Conservation (phyloP, 2,329 filamentous ascomycete genomes). For the Penicillium italicum region DNA sequence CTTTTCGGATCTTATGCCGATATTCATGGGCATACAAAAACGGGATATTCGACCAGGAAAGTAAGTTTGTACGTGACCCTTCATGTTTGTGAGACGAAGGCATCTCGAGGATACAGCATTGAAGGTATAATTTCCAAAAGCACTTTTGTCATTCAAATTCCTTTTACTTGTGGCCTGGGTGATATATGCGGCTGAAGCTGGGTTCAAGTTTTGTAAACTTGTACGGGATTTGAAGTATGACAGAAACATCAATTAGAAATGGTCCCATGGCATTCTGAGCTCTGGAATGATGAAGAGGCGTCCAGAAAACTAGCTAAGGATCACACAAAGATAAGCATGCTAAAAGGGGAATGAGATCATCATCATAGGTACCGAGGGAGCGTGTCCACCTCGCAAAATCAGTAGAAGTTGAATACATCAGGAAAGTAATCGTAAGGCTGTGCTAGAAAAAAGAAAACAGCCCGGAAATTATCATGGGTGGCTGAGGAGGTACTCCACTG, state of each 20-base stretch:
- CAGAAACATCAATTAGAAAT: background rate
- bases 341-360: constrained; percentile 7
- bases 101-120: background rate
- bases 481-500: constrained; percentile 42
- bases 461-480: constrained; percentile 26
- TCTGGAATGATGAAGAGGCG: background rate
- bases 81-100: background rate
- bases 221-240: background rate
- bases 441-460: constrained; percentile 3
- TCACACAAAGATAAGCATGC: constrained; percentile 1
- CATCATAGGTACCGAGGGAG: constrained; percentile 7
- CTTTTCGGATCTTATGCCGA: background rate
- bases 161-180: background rate
- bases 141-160: too few relatives aligned
- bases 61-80: background rate
- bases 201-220: background rate
- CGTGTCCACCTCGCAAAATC: constrained; percentile 6
- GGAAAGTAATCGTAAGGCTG: constrained; percentile 2
- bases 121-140: background rate
- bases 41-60: background rate
- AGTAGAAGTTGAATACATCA: constrained; percentile 7
- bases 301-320: constrained; percentile 2
- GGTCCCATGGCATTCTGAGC: background rate
- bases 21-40: background rate
- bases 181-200: background rate